These are phyloP conservation scores for Candida odintsovae DNA, from an alignment of 805 yeast genomes.

Conservation along the genomic window DNA sequence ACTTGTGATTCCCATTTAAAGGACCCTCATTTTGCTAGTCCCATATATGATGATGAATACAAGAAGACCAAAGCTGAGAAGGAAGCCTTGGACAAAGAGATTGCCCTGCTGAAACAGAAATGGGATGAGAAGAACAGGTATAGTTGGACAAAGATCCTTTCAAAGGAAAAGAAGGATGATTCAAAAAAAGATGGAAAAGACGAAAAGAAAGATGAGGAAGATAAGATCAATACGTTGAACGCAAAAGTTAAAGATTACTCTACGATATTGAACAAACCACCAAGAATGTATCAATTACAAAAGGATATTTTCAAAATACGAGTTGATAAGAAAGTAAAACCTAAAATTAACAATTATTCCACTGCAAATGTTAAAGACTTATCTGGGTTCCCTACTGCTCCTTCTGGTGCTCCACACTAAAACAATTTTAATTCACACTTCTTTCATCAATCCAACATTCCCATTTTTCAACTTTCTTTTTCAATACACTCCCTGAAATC, in stretches of 20 bases:
- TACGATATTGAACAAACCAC: constrained; percentile 23
- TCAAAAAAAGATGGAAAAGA: constrained; percentile 6
- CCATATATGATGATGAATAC: constrained; percentile 19
- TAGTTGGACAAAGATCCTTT: constrained; percentile 19
- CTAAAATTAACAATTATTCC: constrained; percentile 23
- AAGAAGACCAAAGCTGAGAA: constrained; percentile 14
- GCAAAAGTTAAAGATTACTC: constrained; percentile 7
- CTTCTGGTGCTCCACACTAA: constrained; percentile 5
- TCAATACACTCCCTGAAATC: constrained; percentile 65
- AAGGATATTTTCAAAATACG: constrained; percentile 36
- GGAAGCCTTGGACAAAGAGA: constrained; percentile 17
- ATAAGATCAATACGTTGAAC: constrained; percentile 10
- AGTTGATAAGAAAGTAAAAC: constrained; percentile 26
- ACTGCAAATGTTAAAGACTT: constrained; percentile 18
- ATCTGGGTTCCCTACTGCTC: constrained; percentile 31
- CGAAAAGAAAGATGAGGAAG: constrained; percentile 17
- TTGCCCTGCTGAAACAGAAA: constrained; percentile 12
- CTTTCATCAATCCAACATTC: constrained; percentile 75
- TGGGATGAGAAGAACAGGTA: constrained; percentile 25
- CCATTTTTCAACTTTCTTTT: constrained; percentile 53
- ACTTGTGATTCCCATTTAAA: constrained; percentile 22
- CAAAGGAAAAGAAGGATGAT: constrained; percentile 11
- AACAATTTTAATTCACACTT: constrained; percentile 42
- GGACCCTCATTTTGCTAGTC: constrained; percentile 20
- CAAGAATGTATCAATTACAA: constrained; percentile 32